A percentile compares a stretch with the other conserved stretches of the same genome.
phyloP scores from a whole-genome alignment of 73 alveolate genomes.

The Paramecium primaurelia region DNA sequence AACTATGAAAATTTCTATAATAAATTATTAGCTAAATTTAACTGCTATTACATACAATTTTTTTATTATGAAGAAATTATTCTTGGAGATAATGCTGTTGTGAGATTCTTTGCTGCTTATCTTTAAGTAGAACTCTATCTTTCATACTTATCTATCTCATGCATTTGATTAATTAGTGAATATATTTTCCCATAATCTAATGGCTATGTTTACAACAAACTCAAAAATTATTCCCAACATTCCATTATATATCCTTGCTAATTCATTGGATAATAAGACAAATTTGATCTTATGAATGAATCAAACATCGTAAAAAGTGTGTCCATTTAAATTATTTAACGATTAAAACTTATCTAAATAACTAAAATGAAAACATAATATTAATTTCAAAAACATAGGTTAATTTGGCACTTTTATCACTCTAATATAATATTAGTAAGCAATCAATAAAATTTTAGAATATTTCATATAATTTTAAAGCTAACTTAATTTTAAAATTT shows the following conservation, averaged over 20 bases:
- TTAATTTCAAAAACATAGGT: neutral
- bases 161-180: neutral
- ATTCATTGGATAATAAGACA: neutral
- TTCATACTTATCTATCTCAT: neutral
- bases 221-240: neutral
- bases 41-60: neutral
- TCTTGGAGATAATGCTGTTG: slow-evolving; percentile 40
- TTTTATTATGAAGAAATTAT: neutral
- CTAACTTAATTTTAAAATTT: too few relatives aligned
- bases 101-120: neutral
- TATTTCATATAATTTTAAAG: neutral
- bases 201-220: neutral
- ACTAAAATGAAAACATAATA: neutral
- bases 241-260: neutral
- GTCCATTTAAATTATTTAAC: slow-evolving; percentile 17
- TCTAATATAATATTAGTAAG: neutral
- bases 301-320: slow-evolving; percentile 1
- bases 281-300: neutral
- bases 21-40: neutral
- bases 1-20: slow-evolving; percentile 27
- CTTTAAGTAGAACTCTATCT: neutral
- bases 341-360: neutral
- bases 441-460: neutral
- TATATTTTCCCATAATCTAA: slow-evolving; percentile 35
- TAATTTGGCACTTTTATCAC: neutral